Conservation (phyloP, 345 rosid genomes). For the Nasturtium officinale region DNA sequence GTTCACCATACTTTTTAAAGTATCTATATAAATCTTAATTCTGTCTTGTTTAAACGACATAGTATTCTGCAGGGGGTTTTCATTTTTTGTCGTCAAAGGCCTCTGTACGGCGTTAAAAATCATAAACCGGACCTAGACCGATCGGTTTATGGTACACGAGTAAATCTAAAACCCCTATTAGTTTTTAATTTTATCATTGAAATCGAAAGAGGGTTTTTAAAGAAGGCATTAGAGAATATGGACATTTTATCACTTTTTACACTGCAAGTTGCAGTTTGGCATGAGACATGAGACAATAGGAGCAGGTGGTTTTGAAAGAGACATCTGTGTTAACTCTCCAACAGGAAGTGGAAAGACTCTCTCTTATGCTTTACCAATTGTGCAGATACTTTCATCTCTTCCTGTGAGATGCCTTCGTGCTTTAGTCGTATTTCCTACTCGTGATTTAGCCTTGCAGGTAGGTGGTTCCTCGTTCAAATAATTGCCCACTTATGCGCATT, state of each 20-base stretch:
- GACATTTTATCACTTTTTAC: constrained; percentile 72
- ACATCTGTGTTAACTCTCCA: constrained; percentile 87
- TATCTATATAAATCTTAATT: too few species aligned
- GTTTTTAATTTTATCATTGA: not conserved
- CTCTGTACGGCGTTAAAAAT: not conserved
- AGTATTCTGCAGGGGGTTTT: not conserved
- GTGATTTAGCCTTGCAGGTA: constrained; percentile 94
- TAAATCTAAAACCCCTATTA: not conserved
- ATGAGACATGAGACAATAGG: constrained; percentile 91
- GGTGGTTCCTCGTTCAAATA: not conserved
- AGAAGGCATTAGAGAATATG: constrained; percentile 63
- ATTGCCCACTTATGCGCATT: not conserved
- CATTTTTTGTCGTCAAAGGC: not conserved
- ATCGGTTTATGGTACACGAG: not conserved
- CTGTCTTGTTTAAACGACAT: not conserved
- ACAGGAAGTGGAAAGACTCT: constrained; percentile 95
- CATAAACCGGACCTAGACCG: not conserved
- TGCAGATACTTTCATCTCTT: constrained; percentile 67
- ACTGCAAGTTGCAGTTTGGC: constrained; percentile 91
- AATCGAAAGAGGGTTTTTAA: constrained; percentile 23
- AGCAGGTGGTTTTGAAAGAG: constrained; percentile 84
- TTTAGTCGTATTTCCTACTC: constrained; percentile 89
- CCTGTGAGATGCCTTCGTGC: constrained; percentile 82
- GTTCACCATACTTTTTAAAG: too few species aligned
- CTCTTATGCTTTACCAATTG: constrained; percentile 88